These are phyloP conservation scores for Penicillium silybi DNA, from an alignment of 495 filamentous ascomycete genomes.

Conservation along the genomic window DNA sequence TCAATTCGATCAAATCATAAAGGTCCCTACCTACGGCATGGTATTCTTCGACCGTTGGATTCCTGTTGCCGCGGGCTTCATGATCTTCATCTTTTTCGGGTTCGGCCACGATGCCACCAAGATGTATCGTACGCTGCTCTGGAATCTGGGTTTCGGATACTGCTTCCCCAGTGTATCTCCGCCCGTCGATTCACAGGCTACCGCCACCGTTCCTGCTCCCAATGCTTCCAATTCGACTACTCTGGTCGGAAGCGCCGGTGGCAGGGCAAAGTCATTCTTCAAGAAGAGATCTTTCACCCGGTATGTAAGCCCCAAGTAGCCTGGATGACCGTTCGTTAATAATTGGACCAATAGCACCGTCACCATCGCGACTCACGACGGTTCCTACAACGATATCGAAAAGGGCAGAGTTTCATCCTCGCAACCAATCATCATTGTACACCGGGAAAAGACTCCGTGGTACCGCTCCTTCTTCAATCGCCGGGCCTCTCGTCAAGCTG, in stretches of 20 bases:
- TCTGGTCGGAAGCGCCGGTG: conserved; percentile 19
- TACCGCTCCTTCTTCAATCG: not conserved
- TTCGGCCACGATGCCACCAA: conserved; percentile 69
- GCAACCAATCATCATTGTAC: not conserved
- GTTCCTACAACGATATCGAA: conserved; percentile 21
- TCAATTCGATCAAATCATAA: conserved; percentile 57
- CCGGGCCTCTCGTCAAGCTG: conserved; percentile 1
- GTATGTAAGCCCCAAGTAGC: conserved; percentile 6
- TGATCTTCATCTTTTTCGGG: conserved; percentile 78
- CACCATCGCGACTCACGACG: not conserved
- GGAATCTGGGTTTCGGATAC: conserved; percentile 25
- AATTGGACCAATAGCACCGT: not conserved
- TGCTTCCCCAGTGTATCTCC: conserved; percentile 18
- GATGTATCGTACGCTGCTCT: conserved; percentile 57
- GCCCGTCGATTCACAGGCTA: conserved; percentile 8
- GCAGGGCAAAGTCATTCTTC: conserved; percentile 27
- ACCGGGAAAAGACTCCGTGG: not conserved
- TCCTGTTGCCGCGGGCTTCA: conserved; percentile 52
- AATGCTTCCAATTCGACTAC: conserved; percentile 12
- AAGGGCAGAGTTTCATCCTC: conserved; percentile 12
- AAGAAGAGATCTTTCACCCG: conserved; percentile 10
- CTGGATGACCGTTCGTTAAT: not conserved
- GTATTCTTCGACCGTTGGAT: conserved; percentile 67
- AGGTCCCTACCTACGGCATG: conserved; percentile 52
- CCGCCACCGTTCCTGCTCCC: not conserved